Evolutionary conservation across 2,329 filamentous ascomycete genomes (phyloP).

Genomic region (Diaporthe citrichinensis): DNA sequence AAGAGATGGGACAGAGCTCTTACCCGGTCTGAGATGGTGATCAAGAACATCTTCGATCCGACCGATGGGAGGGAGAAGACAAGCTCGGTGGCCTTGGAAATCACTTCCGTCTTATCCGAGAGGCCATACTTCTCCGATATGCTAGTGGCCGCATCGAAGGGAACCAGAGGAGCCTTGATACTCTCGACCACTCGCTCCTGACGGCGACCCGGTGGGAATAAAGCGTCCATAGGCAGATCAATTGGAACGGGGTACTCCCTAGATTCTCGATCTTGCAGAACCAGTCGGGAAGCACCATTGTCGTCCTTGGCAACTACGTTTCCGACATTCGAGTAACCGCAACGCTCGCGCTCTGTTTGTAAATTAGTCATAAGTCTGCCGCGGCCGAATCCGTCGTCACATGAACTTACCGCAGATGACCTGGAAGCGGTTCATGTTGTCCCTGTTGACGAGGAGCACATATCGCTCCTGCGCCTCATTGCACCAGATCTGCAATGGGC

Average conservation of each 20-base stretch:
- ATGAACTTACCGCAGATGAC: conserved; percentile 70
- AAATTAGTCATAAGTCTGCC: conserved; percentile 33
- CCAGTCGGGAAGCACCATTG: conserved; percentile 77
- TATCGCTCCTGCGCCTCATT: conserved; percentile 98
- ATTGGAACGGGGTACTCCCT: conserved; percentile 82
- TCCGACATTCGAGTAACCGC: conserved; percentile 93
- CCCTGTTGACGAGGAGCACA: conserved; percentile 87
- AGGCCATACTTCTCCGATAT: conserved; percentile 75
- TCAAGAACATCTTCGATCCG: conserved; percentile 97
- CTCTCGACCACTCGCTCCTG: conserved; percentile 82
- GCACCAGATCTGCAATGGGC: conserved; percentile 97
- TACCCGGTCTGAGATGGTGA: conserved; percentile 90
- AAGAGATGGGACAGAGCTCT: neutral
- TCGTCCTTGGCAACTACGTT: conserved; percentile 75
- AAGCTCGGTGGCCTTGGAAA: conserved; percentile 78
- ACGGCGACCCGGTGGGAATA: conserved; percentile 91
- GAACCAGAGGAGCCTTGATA: conserved; percentile 74
- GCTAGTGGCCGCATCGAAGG: conserved; percentile 78
- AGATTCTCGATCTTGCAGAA: conserved; percentile 86
- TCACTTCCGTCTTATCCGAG: conserved; percentile 35
- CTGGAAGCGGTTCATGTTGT: conserved; percentile 82
- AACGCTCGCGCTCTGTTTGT: conserved; percentile 81
- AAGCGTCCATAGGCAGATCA: conserved; percentile 87
- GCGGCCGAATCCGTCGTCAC: neutral
- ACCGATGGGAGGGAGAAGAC: conserved; percentile 90